Conservation (phyloP, 164 flowering plant species). For the grape (Vitis vinifera) region ASM3070453v1 NC_081811.1:5206001-5206500, state of each 20-base stretch:
- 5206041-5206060: too few species aligned
- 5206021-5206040: too few species aligned
- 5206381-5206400: conserved; percentile 19
- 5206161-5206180: background rate
- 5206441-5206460: conserved; percentile 3
- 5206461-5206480: too few species aligned
- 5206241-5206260: background rate
- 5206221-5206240: background rate
- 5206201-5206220: background rate
- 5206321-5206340: too few species aligned
- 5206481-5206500: conserved; percentile 25
- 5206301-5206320: background rate
- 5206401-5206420: conserved; percentile 54
- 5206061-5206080: too few species aligned
- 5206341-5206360: too few species aligned
- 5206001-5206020: too few species aligned
- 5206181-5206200: background rate
- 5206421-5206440: conserved; percentile 51
- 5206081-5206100: too few species aligned
- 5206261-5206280: background rate
- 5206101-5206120: background rate
- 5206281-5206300: background rate
- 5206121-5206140: background rate
- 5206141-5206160: too few species aligned
- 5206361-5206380: background rate